Base-by-base conservation (phyloP, 2,329 filamentous ascomycete genomes). In the Ceratocystis albifundus region DNA sequence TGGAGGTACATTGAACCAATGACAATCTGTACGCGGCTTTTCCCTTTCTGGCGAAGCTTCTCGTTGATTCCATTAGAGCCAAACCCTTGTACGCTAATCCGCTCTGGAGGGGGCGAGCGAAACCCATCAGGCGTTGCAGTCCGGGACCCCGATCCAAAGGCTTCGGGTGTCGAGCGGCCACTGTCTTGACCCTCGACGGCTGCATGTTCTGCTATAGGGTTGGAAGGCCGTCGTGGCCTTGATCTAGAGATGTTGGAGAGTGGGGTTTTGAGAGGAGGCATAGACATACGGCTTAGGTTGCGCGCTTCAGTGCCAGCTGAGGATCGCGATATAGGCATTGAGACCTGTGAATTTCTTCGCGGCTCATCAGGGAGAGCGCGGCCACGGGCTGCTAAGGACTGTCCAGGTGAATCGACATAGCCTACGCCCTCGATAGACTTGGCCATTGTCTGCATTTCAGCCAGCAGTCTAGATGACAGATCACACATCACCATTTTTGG, bases 1-100 rank as follows among this genome's bases (percentile, higher is more conserved):
- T 92, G 88, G 70, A 99, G 83, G 74, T 93, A 95, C 70, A 96
- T 80, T 17, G 88, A 90, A 0, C 90, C 93, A 70, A 96, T 81
- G 7, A 96, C 83, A 66, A 96, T 86, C 25, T 85, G 84, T 15
- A 89, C 82, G 65, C 93, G 85, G 32, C 88, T 88, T 74, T 88
- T 92, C 36, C 90, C 90, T 74, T 90, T 90, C 70, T 87, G 87
- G 69, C 90, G 86, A 73, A 86, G 88, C 69, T 88, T 81, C 72
- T 96, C 90, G 70, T 87, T 88, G 68, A 88, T 79, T 66, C 88
- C 87, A 62, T 84, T 83, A 0, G 84, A 79, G 0, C 86, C 86
- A 72, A 96, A 90, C 0, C 90, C 90, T 68, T 85, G 83, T 1
- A 82, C 88, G 73, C 78, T 84, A 71, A 83, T 85, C 75, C 78